phyloP scores from a whole-genome alignment of 768 basidiomycete species.

The Lactifluus hygrophoroides region DNA sequence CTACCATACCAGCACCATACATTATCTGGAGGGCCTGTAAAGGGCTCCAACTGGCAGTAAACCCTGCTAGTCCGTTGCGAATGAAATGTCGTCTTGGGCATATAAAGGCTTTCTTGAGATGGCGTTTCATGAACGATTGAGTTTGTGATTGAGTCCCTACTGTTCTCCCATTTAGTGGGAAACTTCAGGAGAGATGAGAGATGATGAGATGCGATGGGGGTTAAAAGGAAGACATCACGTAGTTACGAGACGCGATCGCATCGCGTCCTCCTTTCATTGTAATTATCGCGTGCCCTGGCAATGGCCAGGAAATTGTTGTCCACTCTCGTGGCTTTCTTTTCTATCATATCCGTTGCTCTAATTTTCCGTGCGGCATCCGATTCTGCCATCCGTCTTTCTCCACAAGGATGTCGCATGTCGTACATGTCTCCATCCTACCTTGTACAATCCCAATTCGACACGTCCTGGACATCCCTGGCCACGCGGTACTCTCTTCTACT shows the following conservation, averaged over 20 bases:
- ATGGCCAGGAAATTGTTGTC: conserved; percentile 2
- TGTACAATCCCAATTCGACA: conserved; percentile 57
- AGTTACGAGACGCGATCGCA: too few species aligned
- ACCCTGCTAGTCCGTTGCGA: too few species aligned
- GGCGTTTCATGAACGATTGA: too few species aligned
- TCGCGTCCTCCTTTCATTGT: not conserved
- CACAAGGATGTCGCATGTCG: conserved; percentile 93
- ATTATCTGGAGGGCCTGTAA: not conserved
- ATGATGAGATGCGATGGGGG: too few species aligned
- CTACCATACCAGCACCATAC: too few species aligned
- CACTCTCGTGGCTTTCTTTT: conserved; percentile 4
- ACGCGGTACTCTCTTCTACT: conserved; percentile 77
- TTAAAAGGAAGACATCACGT: too few species aligned
- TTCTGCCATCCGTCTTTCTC: conserved; percentile 41
- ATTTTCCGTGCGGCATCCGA: conserved; percentile 11
- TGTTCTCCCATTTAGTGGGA: too few species aligned
- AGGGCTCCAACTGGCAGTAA: too few species aligned
- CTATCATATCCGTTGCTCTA: not conserved
- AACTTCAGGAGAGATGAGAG: too few species aligned
- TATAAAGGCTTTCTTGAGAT: too few species aligned
- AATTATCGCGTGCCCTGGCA: not conserved
- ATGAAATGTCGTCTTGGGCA: too few species aligned
- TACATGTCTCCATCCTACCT: conserved; percentile 93
- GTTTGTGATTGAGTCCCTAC: too few species aligned
- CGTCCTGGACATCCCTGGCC: conserved; percentile 62